phyloP scores from a whole-genome alignment of 257 asterid species.

The Penstemon newberryi region DNA sequence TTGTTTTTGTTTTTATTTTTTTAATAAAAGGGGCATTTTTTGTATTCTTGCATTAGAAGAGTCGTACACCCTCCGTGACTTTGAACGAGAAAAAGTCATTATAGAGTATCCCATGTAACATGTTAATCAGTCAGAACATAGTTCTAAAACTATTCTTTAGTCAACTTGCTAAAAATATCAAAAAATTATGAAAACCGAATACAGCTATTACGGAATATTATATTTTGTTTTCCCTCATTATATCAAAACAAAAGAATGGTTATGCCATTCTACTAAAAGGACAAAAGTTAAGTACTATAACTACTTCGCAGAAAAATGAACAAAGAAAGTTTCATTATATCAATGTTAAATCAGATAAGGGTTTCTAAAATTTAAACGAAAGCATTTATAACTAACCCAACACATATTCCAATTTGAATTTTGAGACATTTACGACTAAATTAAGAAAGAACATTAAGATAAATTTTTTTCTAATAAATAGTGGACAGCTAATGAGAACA shows the following conservation, averaged over 20 bases:
- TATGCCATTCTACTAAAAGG: neutral
- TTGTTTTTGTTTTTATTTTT: too few species aligned
- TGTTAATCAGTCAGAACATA: too few species aligned
- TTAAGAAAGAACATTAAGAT: conserved; percentile 20
- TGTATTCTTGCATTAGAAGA: too few species aligned
- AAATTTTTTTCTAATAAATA: neutral
- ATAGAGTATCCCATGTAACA: too few species aligned
- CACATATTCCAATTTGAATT: conserved; percentile 17
- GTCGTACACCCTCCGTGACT: too few species aligned
- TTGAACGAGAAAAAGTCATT: too few species aligned
- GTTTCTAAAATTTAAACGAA: too few species aligned
- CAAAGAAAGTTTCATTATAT: neutral
- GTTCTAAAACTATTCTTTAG: neutral
- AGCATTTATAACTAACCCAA: conserved; percentile 1
- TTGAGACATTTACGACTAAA: conserved; percentile 17
- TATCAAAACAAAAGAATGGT: conserved; percentile 15
- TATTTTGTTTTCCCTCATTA: neutral
- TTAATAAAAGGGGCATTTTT: too few species aligned
- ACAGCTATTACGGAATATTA: neutral
- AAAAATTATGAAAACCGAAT: neutral
- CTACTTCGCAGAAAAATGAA: neutral
- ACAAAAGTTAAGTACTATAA: neutral
- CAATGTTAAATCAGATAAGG: neutral
- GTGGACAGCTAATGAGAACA: neutral
- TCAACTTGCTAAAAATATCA: conserved; percentile 2